These are phyloP conservation scores for Hanseniaspora pseudoguilliermondii DNA, from an alignment of 805 yeast genomes.

Conservation along the genomic window DNA sequence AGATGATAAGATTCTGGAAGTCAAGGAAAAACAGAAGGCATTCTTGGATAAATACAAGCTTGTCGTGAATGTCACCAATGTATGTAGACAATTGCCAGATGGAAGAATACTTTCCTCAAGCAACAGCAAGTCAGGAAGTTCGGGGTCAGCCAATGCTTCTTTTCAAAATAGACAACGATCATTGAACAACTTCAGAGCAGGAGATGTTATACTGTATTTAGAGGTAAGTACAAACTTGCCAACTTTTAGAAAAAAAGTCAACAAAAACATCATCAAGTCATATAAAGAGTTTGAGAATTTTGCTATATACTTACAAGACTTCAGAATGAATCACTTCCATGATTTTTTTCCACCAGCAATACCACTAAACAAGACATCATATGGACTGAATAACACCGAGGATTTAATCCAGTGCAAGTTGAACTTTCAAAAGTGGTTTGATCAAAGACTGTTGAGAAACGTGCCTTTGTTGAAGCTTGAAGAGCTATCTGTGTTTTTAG, in stretches of 20 bases:
- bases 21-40: not conserved
- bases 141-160: not conserved
- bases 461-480: slow-evolving; percentile 79
- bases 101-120: slow-evolving; percentile 5
- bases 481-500: slow-evolving; percentile 74
- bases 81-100: slow-evolving; percentile 17
- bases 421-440: slow-evolving; percentile 76
- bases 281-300: slow-evolving; percentile 64
- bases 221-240: slow-evolving; percentile 46
- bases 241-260: slow-evolving; percentile 54
- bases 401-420: slow-evolving; percentile 45
- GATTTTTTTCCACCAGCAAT: slow-evolving; percentile 89
- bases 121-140: not conserved
- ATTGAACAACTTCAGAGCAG: not conserved
- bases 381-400: slow-evolving; percentile 75
- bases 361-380: slow-evolving; percentile 62
- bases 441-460: slow-evolving; percentile 47
- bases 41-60: slow-evolving; percentile 30
- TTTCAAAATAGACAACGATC: slow-evolving; percentile 5
- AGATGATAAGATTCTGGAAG: slow-evolving; percentile 16
- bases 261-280: slow-evolving; percentile 68
- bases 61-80: slow-evolving; percentile 43
- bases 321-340: slow-evolving; percentile 38
- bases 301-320: slow-evolving; percentile 62
- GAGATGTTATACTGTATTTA: slow-evolving; percentile 11